Conservation (phyloP, 768 basidiomycete species). For the Lactarius indigo region DNA sequence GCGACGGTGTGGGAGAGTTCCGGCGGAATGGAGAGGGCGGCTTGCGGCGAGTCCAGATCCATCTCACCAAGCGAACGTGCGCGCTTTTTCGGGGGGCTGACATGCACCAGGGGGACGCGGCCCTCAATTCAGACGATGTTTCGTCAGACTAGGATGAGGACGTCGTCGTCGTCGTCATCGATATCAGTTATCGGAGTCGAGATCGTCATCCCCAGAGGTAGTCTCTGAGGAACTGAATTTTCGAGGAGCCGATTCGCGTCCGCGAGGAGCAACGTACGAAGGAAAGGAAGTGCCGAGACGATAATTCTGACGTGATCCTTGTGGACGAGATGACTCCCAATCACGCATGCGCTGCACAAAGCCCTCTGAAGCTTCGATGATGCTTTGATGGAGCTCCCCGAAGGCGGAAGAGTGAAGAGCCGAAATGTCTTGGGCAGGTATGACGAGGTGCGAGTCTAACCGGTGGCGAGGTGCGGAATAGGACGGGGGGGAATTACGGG, state of each 20-base stretch:
- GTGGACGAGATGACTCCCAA: constrained; percentile 53
- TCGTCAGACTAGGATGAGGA: constrained; percentile 53
- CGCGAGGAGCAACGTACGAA: constrained; percentile 5
- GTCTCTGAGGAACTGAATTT: constrained; percentile 25
- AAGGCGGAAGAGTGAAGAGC: constrained; percentile 61
- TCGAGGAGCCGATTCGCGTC: constrained; percentile 17
- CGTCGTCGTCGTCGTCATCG: constrained; percentile 56
- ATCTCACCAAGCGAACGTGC: constrained; percentile 45
- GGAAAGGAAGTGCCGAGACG: constrained; percentile 34
- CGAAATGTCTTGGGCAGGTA: constrained; percentile 34
- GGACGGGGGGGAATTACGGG: constrained; percentile 11
- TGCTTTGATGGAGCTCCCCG: constrained; percentile 58
- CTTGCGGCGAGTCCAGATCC: constrained; percentile 36
- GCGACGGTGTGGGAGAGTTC: constrained; percentile 37
- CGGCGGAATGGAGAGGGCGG: constrained; percentile 31
- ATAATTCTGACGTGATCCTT: constrained; percentile 35
- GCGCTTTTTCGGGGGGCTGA: constrained; percentile 37
- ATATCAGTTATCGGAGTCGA: constrained; percentile 37
- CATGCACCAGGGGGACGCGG: constrained; percentile 8
- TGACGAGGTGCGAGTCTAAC: constrained; percentile 7
- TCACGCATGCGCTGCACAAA: constrained; percentile 72
- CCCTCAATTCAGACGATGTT: constrained; percentile 26
- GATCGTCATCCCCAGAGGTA: constrained; percentile 23
- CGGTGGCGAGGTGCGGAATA: constrained; percentile 6
- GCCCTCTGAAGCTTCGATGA: constrained; percentile 62